Evolutionary conservation across 2,329 filamentous ascomycete species (phyloP), one percentile per base, ranked within the genome.

Genomic region (Ophiosphaerella herpotricha): DNA sequence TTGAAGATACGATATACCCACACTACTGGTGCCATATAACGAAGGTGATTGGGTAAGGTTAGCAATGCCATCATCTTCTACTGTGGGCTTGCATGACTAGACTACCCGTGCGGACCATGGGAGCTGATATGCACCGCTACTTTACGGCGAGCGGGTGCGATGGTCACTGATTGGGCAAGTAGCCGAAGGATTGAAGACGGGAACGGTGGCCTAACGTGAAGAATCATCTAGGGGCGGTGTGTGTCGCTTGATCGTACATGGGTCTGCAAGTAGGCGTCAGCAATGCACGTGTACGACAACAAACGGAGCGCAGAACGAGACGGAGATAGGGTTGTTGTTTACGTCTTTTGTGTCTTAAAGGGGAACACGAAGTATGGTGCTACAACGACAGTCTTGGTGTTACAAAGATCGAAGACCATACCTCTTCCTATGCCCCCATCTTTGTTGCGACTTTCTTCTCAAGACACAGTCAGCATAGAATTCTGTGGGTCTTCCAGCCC

Each of bases 191-290:
- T 26, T 16, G 21, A 16, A 21, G 35, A 39, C 34, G 31, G 33
- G 18, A 47, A 36, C 35, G 33, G 29, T 52, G 41, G 42, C 39
- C 49, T 40, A 40, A 43, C 32, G 39, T 41, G 52, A 46, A 47
- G 38, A 37, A 40, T 43, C 21, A 16, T n/a, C 26, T 35, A 35
- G 51, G 57, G 39, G 57, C 57, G 57, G 54, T 60, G 57, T 50
- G 57, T 34, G 13, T 46, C 47, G 37, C 32, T 46, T 39, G 35
- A 39, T 32, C 16, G 34, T 43, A 47, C 31, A 29, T 26, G 31
- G n/a, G 37, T 26, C 16, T 36, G 41, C 16, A 39, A 11, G 12
- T 33, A 23, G 42, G 33, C 18, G 45, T 53, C 51, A 57, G 54
- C 49, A 35, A 38, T 43, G 33, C 44, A 56, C 46, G 40, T 52